These are phyloP conservation scores for Plasmopara viticola DNA, from an alignment of 352 stramenopile genomes.

Conservation along the genomic window DNA sequence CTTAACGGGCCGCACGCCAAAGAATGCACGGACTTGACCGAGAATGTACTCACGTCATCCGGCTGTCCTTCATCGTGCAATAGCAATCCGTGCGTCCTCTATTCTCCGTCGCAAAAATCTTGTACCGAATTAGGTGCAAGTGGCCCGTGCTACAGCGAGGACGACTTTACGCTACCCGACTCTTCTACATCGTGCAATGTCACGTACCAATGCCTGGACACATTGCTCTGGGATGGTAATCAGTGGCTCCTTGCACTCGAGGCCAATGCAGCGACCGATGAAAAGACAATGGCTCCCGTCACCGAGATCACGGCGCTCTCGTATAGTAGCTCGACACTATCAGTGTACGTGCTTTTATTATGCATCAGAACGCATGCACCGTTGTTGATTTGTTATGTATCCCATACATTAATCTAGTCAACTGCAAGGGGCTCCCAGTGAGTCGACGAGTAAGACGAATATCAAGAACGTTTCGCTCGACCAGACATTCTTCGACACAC, in stretches of 20 bases:
- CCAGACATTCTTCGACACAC: constrained; percentile 49
- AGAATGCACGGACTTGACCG: constrained; percentile 33
- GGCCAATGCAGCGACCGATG: constrained; percentile 16
- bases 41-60: constrained; percentile 46
- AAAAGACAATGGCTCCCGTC: constrained; percentile 38
- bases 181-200: constrained; percentile 29
- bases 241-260: constrained; percentile 33
- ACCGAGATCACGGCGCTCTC: constrained; percentile 39
- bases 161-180: constrained; percentile 21
- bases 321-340: constrained; percentile 24
- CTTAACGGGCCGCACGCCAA: constrained; percentile 4
- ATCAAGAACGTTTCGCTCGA: constrained; percentile 49
- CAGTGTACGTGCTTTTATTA: constrained; percentile 35
- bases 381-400: constrained; percentile 7
- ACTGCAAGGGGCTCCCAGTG: constrained; percentile 23
- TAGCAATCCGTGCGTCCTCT: constrained; percentile 38
- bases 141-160: constrained; percentile 31
- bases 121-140: constrained; percentile 26
- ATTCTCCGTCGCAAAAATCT: constrained; percentile 30
- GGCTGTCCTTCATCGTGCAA: constrained; percentile 35
- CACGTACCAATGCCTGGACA: constrained; percentile 54
- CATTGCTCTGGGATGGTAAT: constrained; percentile 28
- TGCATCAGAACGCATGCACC: constrained; percentile 1
- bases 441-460: constrained; percentile 24
- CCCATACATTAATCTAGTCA: constrained; percentile 17